Percentiles rank a stretch among this genome's conserved stretches.
These are phyloP conservation scores for Mycena galericulata DNA, from an alignment of 768 basidiomycete species.

Conservation along the genomic window DNA sequence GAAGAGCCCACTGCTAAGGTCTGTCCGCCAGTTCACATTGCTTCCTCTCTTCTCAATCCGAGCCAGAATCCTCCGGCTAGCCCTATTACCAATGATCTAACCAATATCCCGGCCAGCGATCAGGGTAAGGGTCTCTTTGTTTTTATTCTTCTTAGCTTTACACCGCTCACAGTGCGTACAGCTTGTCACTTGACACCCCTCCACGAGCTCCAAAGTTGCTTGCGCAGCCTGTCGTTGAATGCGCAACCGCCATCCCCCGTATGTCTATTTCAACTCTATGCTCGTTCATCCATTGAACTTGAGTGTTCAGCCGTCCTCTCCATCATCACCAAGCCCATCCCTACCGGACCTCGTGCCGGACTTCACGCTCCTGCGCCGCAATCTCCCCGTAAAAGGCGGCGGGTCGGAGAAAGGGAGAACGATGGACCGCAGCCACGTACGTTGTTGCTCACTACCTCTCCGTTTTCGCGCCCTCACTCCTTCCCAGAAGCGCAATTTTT, in stretches of 20 bases:
- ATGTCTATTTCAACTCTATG: neutral
- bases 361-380: neutral
- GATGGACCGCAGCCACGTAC: neutral
- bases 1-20: neutral
- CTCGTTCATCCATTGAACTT: too few species aligned
- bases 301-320: neutral
- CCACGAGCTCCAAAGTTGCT: neutral
- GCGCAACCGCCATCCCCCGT: neutral
- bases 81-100: neutral
- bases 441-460: neutral
- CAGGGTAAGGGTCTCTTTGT: neutral
- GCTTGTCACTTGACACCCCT: neutral
- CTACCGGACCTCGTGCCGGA: conserved; percentile 2
- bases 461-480: neutral
- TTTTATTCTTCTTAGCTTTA: neutral
- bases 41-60: neutral
- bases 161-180: neutral
- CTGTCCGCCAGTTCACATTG: too few species aligned
- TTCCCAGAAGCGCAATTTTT: neutral
- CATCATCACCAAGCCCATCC: neutral
- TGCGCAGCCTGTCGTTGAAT: neutral
- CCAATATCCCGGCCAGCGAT: neutral
- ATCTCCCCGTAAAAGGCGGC: neutral
- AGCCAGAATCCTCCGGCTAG: neutral
- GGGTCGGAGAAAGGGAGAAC: neutral